A percentile compares a stretch with the other conserved stretches of the same genome.
Conservation (phyloP, 176 grass and related monocot species). For the Avena eriantha region DNA sequence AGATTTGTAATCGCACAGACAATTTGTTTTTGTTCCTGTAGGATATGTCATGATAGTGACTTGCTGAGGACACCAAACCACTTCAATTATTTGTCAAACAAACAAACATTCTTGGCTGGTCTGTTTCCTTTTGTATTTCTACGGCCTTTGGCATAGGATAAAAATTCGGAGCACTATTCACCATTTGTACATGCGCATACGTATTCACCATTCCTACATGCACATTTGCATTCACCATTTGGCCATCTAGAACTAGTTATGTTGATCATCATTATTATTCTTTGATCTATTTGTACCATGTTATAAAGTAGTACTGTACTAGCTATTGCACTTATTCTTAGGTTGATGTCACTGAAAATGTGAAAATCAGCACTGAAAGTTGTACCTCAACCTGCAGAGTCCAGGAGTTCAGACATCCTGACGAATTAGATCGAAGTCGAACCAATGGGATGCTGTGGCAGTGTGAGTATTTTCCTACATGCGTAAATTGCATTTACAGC, state of each 20-base stretch:
- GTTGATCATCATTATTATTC: neutral
- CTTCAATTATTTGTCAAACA: neutral
- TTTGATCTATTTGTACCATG: neutral
- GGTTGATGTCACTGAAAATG: neutral
- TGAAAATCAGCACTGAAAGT: neutral
- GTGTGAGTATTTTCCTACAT: slow-evolving; percentile 44
- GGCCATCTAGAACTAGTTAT: neutral
- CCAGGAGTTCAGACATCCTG: slow-evolving; percentile 10
- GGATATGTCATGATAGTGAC: neutral
- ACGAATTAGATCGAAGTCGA: slow-evolving; percentile 29
- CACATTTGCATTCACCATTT: neutral
- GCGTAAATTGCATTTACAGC: neutral
- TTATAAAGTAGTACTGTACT: neutral
- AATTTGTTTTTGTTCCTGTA: neutral
- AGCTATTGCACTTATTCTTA: neutral
- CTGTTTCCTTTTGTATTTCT: neutral
- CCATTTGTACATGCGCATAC: neutral
- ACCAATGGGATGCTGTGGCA: slow-evolving; percentile 64
- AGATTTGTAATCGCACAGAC: neutral
- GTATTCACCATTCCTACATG: neutral
- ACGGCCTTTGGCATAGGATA: neutral
- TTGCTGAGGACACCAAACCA: neutral
- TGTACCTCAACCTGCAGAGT: neutral
- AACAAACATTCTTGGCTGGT: neutral
- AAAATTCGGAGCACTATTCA: neutral